Evolutionary conservation across 2,329 filamentous ascomycete genomes (phyloP).

Genomic region (Periglandula ipomoeae): DNA sequence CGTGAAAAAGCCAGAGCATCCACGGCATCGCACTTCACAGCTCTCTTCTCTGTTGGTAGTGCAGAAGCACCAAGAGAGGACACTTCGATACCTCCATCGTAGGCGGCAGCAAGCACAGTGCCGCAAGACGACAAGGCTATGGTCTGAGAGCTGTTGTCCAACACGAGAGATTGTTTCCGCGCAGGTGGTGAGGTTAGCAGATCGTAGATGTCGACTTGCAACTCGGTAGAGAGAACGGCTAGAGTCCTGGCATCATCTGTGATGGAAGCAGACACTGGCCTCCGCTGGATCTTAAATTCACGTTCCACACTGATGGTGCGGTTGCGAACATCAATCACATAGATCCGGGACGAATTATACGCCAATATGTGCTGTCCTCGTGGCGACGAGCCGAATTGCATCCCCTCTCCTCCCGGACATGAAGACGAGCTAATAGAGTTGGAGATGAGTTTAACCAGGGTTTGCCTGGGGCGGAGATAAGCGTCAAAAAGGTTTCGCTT

Average conservation of each 20-base stretch:
- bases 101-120: constrained; percentile 73
- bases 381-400: constrained; percentile 74
- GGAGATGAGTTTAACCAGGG: constrained; percentile 70
- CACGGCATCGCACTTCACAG: constrained; percentile 70
- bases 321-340: constrained; percentile 61
- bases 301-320: constrained; percentile 55
- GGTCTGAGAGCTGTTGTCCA: constrained; percentile 70
- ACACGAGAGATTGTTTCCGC: constrained; percentile 62
- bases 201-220: constrained; percentile 81
- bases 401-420: constrained; percentile 73
- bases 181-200: constrained; percentile 55
- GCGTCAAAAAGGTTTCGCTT: constrained; percentile 72
- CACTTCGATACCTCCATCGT: constrained; percentile 83
- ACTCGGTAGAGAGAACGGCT: constrained; percentile 71
- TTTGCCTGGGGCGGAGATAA: constrained; percentile 61
- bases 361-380: constrained; percentile 66
- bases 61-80: constrained; percentile 60
- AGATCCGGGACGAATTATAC: constrained; percentile 78
- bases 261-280: constrained; percentile 69
- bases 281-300: constrained; percentile 70
- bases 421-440: constrained; percentile 78
- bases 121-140: constrained; percentile 76
- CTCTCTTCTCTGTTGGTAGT: constrained; percentile 56
- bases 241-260: constrained; percentile 68
- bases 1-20: constrained; percentile 67